A percentile compares a stretch with the other conserved stretches of the same genome.
These are phyloP conservation scores for Aspergillus bertholletiae DNA, from an alignment of 495 filamentous ascomycete genomes.

Conservation along the genomic window DNA sequence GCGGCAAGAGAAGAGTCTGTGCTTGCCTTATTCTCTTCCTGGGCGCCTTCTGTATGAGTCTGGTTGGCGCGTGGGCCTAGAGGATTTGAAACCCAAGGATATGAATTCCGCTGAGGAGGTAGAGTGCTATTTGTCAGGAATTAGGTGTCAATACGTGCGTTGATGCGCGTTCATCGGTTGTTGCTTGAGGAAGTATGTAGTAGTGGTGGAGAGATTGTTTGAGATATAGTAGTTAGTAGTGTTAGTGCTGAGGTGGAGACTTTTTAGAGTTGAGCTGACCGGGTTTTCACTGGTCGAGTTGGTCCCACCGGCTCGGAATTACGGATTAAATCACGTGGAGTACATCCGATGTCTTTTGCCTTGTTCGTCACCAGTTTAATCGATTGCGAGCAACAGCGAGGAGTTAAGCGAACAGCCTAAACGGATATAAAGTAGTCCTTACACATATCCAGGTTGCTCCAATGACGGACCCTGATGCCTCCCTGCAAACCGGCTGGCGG, in stretches of 20 bases:
- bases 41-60: conserved; percentile 73
- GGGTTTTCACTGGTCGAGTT: neutral
- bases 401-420: neutral
- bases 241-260: too few relatives aligned
- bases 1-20: conserved; percentile 59
- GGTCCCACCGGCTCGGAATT: neutral
- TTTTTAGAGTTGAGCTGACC: too few relatives aligned
- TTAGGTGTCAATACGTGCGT: too few relatives aligned
- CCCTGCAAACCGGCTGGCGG: conserved; percentile 28
- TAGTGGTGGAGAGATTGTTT: too few relatives aligned
- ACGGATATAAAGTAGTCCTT: neutral
- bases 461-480: conserved; percentile 26
- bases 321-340: conserved; percentile 1
- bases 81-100: too few relatives aligned
- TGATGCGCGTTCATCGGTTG: too few relatives aligned
- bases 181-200: too few relatives aligned
- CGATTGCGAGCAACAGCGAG: neutral
- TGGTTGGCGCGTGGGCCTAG: conserved; percentile 80
- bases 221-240: too few relatives aligned
- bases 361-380: neutral
- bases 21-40: conserved; percentile 68
- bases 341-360: neutral
- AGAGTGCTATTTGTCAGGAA: too few relatives aligned
- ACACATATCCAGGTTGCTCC: neutral
- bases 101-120: too few relatives aligned